Conservation (phyloP, 169 alveolate genomes). For the Cryptosporidium parvum region DNA sequence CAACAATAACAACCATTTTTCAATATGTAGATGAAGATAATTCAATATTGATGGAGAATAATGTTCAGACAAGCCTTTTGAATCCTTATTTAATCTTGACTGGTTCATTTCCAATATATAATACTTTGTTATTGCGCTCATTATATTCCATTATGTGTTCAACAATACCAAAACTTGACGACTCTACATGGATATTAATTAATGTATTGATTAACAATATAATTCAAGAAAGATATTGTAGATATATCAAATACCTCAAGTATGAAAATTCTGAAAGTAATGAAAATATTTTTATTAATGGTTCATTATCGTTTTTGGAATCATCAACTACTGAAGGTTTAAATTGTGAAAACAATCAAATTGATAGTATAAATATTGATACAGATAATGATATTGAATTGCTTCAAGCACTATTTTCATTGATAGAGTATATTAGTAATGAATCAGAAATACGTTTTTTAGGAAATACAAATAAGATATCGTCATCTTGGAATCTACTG, state of each 20-base stretch:
- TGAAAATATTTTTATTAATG: neutral
- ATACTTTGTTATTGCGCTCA: conserved; percentile 32
- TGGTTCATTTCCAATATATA: conserved; percentile 30
- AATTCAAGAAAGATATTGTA: neutral
- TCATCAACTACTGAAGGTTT: neutral
- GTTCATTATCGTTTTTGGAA: neutral
- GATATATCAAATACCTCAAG: conserved; percentile 11
- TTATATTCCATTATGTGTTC: conserved; percentile 52
- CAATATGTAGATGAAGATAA: conserved; percentile 15
- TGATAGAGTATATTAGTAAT: conserved; percentile 34
- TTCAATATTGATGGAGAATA: neutral
- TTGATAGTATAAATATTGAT: neutral
- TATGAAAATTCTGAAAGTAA: neutral
- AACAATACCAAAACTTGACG: conserved; percentile 51
- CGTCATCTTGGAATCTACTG: conserved; percentile 50
- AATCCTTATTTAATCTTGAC: conserved; percentile 40
- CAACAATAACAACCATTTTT: conserved; percentile 57
- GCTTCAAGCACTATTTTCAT: conserved; percentile 25
- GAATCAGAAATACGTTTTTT: conserved; percentile 31
- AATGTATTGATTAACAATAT: conserved; percentile 5
- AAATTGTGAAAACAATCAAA: neutral
- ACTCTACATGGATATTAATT: conserved; percentile 56
- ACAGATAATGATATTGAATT: conserved; percentile 31
- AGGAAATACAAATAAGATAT: neutral
- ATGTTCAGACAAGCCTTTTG: conserved; percentile 35